These are phyloP conservation scores for Cryptosporidium sp. DNA, from an alignment of 169 alveolate species.

Conservation along the genomic window DNA sequence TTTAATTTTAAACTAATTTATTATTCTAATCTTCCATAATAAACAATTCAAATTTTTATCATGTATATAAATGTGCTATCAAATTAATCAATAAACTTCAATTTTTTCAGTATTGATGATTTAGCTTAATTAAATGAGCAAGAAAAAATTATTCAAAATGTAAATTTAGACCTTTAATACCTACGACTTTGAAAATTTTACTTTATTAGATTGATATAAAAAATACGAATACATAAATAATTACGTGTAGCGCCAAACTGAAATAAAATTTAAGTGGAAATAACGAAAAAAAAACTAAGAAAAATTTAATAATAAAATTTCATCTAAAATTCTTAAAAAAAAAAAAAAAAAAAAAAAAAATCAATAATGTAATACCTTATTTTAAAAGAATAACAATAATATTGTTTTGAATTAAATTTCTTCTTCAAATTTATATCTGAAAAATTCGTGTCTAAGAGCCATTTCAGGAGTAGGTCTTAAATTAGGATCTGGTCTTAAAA, in stretches of 20 bases:
- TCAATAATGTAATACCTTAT: too few species aligned
- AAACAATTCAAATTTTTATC: background rate
- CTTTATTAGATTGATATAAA: too few species aligned
- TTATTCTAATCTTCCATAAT: too few species aligned
- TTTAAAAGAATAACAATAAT: background rate
- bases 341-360: too few species aligned
- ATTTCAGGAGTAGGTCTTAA: conserved; percentile 89
- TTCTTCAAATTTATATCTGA: conserved; percentile 74
- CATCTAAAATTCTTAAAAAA: too few species aligned
- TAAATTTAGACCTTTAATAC: background rate
- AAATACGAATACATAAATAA: background rate
- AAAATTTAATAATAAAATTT: too few species aligned
- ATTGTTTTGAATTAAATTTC: conserved; percentile 1
- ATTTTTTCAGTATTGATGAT: too few species aligned
- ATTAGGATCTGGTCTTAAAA: conserved; percentile 86
- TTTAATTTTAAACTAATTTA: background rate
- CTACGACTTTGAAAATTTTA: too few species aligned
- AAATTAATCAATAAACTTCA: background rate
- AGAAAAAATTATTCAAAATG: background rate
- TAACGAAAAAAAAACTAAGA: too few species aligned
- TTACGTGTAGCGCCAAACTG: background rate
- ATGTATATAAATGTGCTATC: too few species aligned
- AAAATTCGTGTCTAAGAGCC: conserved; percentile 87
- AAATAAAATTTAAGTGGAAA: background rate
- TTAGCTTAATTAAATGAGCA: too few species aligned